Evolutionary conservation across 2,329 filamentous ascomycete species (phyloP), one percentile per base, ranked within the genome.

Genomic region (Curvularia spicifera): DNA sequence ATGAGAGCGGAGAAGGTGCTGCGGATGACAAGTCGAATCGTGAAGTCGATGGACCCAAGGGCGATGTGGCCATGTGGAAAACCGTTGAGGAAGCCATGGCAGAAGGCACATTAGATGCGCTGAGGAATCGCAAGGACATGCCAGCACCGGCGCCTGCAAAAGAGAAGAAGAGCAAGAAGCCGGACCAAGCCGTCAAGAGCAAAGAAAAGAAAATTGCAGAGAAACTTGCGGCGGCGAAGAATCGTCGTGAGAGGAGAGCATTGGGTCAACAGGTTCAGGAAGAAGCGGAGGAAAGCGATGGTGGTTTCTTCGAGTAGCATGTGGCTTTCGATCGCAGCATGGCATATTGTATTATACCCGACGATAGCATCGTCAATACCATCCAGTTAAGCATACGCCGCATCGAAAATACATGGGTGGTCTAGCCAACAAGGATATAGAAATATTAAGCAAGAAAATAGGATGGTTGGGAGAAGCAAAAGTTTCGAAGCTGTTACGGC

Each of bases 31-130:
- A 70, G n/a, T 67, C 67, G 37, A 69, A 63, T 58, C 61, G 63
- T 12, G 75, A 75, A 18, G 69, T 71, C 2, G 76, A 80, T 50
- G 79, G 78, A n/a, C 60, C 69, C 7, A 78, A 80, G 74, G 80
- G 80, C 18, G 77, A 83, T 62, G 82, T 83, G 6, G 82, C 85
- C n/a, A 84, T 93, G 79, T 93, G 90, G 90, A 77, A 78, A 15
- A 77, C 82, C 13, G 83, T 94, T 18, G 89, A 91, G 77, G 80
- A 85, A 68, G 83, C 87, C 12, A 87, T 89, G 80, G 78, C 80
- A 52, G 79, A 86, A 37, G 87, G 87, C 6, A 79, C 78, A 13
- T 71, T 90, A 51, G 81, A 84, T 58, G 78, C 72, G 51, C 69
- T 90, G 49, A 81, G 87, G 51, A 85, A 89, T 64, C 82, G 86